Base-by-base conservation (phyloP, 2,329 filamentous ascomycete genomes). In the Helotiales sp. region DNA sequence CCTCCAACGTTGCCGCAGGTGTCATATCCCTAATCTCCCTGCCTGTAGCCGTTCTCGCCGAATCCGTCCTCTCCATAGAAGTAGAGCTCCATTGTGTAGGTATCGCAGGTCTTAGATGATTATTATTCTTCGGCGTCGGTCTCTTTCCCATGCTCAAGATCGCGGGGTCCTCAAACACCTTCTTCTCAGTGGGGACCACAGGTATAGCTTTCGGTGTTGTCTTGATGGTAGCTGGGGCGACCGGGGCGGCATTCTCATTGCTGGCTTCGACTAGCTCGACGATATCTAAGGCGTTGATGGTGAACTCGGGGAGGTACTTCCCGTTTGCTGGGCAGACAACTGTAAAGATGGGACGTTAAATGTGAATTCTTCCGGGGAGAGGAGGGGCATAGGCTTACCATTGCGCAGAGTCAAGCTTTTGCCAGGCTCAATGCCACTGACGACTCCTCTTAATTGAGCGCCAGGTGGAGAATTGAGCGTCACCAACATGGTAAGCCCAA, bases 1-100 rank as follows among this genome's bases (percentile, higher is more conserved):
- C 76, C 0, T 71, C 72, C 34, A 81, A 66, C 1, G 72, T 73
- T n/a, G 74, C 72, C 24, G 74, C 69, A 7, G 73, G 67, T 15
- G 65, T 66, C 10, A 70, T 69, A 44, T 70, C 66, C 47, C 60
- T 59, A 10, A 56, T 48, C 25, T 68, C 65, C 44, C 61, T 59
- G n/a, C 59, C 54, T 13, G 54, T 64, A 10, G 58, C 62, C 30
- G 63, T 69, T 24, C 63, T 57, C 17, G 60, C 52, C 2, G 66
- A 67, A 30, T 65, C 66, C 15, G 52, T 55, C 48, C 66, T 58
- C 34, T 68, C 63, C 66, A 69, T 71, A 59, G 64, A 69, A 65
- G 48, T 67, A 64, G 47, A 68, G 65, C 65, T 69, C 71, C 55
- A 73, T 69, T 55, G 70, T 56, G n/a, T 67, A 42, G 62, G 52